Base-by-base conservation (phyloP, 306 rosid species). In the Sphenostylis stenocarpa region DNA sequence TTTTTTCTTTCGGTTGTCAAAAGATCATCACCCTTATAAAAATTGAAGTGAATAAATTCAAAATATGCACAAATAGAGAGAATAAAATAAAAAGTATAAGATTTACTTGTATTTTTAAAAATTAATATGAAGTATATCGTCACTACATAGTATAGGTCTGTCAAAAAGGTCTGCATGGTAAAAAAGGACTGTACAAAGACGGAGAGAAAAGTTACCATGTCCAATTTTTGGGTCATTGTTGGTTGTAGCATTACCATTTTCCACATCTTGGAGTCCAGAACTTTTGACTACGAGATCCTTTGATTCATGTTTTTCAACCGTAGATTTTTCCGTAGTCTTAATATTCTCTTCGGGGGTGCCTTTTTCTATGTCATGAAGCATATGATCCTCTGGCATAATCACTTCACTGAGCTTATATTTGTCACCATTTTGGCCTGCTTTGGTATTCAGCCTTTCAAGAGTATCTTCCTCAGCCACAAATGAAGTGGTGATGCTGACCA, bases 391-490 rank as follows among this genome's bases (percentile, higher is more conserved):
- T 19, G 72, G 68, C 70, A 63, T 0, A 17, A 48, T 69, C 4
- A 15, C 13, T 64, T 57, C 79, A 5, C 6, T 64, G 45, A 66
- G 23, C 72, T 58, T 74, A 5, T 51, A 36, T 43, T 28, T 26
- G 6, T 13, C 2, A n/a, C 51, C 70, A 28, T 63, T 85, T 38
- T 90, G 70, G 1, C 61, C 43, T 20, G 80, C 84, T 70, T 79
- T 79, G 13, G n/a, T 24, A 23, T 75, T 75, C 49, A 85, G 39
- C 6, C 53, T 82, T 44, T 80, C 84, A 56, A 89, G 63, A 13
- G 98, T 90, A 41, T 91, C 97, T 83, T 94, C 98, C 86, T 94
- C 97, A 4, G 98, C 98, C 2, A 94, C 98, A 84, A 93, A 93
- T 48, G 96, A 93, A 58, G 97, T 93, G 6, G 96, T 93, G 19